Percentiles rank a stretch among this genome's conserved stretches.
Conservation (phyloP, 495 filamentous ascomycete species). For the Trichoderma gamsii region DNA sequence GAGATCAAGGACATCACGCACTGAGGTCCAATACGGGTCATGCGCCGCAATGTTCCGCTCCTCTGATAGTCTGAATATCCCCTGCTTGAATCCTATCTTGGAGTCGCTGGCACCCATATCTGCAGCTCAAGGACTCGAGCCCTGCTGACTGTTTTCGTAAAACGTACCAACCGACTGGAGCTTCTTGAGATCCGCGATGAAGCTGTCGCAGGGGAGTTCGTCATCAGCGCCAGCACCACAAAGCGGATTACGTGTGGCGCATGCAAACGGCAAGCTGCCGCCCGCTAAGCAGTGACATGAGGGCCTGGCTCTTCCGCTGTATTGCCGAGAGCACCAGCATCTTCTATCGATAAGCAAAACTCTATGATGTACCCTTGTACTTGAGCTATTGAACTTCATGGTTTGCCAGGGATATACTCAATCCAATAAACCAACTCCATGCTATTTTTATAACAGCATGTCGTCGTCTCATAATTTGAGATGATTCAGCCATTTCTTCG, state of each 20-base stretch:
- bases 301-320: background rate
- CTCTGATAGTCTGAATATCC: conserved; percentile 94
- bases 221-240: conserved; percentile 3
- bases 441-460: background rate
- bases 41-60: conserved; percentile 79
- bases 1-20: conserved; percentile 40
- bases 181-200: conserved; percentile 11
- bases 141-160: conserved; percentile 8
- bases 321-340: background rate
- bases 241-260: background rate
- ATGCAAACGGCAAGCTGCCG: background rate
- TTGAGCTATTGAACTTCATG: background rate
- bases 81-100: conserved; percentile 98
- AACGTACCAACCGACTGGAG: conserved; percentile 11
- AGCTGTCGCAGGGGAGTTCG: conserved; percentile 9
- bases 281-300: no score
- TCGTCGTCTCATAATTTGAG: background rate
- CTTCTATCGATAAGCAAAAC: background rate
- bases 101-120: conserved; percentile 96
- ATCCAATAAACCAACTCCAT: background rate
- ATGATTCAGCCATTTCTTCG: background rate
- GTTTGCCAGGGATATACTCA: background rate
- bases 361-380: background rate
- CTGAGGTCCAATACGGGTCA: conserved; percentile 90
- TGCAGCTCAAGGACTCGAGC: conserved; percentile 9